Base-by-base conservation (phyloP, 805 yeast genomes). In the Pachysolen tannophilus region DNA sequence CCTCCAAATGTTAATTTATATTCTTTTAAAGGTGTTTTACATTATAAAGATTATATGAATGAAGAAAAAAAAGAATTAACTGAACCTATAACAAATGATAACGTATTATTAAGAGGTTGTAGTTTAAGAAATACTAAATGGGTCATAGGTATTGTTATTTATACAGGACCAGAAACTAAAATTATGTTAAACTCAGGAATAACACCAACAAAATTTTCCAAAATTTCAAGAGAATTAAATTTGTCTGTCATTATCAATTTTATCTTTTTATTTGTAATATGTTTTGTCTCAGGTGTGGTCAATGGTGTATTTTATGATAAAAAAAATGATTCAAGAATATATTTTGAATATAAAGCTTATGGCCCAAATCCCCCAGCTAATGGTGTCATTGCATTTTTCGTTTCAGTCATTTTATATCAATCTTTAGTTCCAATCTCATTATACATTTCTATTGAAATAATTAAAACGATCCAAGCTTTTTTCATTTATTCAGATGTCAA, bases 1-100 rank as follows among this genome's bases (percentile, higher is more conserved):
- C 90, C 87, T 6, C 94, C 94, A 11, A 86, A 82, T 54, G 71
- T 87, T 1, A 82, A 81, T 50, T 61, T 83, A 43, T 83, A 83
- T 54, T 68, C 78, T 28, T 83, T 82, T 48, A 83, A 81, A 52
- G 94, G 92, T 43, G 79, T 77, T 45, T 48, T 80, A 42, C 72
- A 68, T 44, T 73, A 69, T 37, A 27, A 20, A 7, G 27, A 28
- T 11, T 50, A 50, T 35, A 57, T 50, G 16, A 49, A 49, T 34
- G 61, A 60, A 32, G 71, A 69, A 33, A 54, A 53, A 20, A 63
- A 61, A 34, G 42, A 55, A 11, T 45, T 55, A 26, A 69, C 75
- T 53, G 92, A 82, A 53, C 71, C 88, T 5, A 69, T 79, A 11
- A 76, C 77, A 3, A 75, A 79, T 47, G 78, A 80, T 52, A 82